Conservation (phyloP, 257 asterid genomes). For the Lycium ferocissimum region DNA sequence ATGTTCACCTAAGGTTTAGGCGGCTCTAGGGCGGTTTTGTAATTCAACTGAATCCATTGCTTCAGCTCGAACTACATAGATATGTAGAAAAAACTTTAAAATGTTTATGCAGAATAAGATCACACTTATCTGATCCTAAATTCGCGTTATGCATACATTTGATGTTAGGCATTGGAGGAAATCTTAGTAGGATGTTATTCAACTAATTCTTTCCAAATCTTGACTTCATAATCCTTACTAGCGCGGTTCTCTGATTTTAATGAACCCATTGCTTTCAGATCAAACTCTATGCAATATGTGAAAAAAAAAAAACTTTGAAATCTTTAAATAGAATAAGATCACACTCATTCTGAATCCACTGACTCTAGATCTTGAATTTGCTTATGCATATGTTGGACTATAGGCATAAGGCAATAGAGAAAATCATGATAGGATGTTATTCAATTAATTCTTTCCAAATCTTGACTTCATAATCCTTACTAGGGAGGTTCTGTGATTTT, state of each 20-base stretch:
- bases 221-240: neutral
- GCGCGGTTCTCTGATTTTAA: too few species aligned
- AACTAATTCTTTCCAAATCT: neutral
- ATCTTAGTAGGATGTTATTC: slow-evolving; percentile 1
- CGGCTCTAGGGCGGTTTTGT: neutral
- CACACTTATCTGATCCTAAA: neutral
- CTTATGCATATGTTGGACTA: neutral
- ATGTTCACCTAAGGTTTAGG: neutral
- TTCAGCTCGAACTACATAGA: neutral
- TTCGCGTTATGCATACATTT: neutral
- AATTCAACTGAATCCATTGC: neutral
- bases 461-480: neutral
- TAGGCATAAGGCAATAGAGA: neutral
- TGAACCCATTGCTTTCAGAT: neutral
- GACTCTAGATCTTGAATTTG: neutral
- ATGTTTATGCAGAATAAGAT: neutral
- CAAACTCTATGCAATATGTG: too few species aligned
- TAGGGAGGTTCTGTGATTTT: too few species aligned
- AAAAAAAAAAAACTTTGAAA: neutral
- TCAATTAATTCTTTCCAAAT: neutral
- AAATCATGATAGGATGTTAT: neutral
- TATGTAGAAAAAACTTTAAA: neutral
- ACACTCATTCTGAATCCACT: too few species aligned
- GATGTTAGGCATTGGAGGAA: neutral
- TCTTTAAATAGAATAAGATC: neutral